A percentile compares a stretch with the other conserved stretches of the same genome.
Conservation (phyloP, 148 eudicot species). For the Selenicereus undatus region DNA sequence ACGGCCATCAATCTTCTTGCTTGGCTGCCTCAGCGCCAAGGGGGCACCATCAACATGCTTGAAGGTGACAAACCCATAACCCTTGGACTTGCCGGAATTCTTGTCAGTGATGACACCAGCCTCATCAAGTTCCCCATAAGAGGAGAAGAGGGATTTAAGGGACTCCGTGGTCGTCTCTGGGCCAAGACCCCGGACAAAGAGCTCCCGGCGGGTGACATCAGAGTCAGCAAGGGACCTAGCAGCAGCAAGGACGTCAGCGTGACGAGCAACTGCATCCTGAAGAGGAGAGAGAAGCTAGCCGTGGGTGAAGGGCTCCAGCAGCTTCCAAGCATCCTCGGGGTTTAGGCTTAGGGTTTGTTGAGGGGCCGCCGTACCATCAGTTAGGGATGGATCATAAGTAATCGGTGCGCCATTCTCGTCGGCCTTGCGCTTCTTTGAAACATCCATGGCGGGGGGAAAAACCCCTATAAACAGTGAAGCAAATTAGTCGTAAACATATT, state of each 20-base stretch:
- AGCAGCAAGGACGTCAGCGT: conserved; percentile 51
- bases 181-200: conserved; percentile 79
- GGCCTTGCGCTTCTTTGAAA: conserved; percentile 71
- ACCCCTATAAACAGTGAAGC: conserved; percentile 1
- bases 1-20: conserved; percentile 82
- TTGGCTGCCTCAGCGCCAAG: conserved; percentile 62
- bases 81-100: conserved; percentile 58
- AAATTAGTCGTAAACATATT: neutral
- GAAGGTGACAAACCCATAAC: conserved; percentile 82
- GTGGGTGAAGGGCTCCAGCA: conserved; percentile 48
- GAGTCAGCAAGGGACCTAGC: conserved; percentile 70
- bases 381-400: conserved; percentile 18
- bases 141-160: conserved; percentile 43
- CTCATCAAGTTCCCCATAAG: conserved; percentile 69
- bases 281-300: conserved; percentile 56
- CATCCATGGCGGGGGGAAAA: conserved; percentile 38
- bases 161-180: conserved; percentile 63
- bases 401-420: conserved; percentile 60
- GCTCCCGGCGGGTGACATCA: conserved; percentile 68
- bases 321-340: conserved; percentile 51
- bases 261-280: conserved; percentile 45
- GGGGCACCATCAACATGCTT: conserved; percentile 73
- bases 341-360: conserved; percentile 31
- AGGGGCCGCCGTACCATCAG: neutral
- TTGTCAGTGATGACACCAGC: conserved; percentile 76